Percentiles rank a stretch among this genome's conserved stretches.
phyloP scores from a whole-genome alignment of 352 stramenopile genomes.

The Phytophthora europaea region DNA sequence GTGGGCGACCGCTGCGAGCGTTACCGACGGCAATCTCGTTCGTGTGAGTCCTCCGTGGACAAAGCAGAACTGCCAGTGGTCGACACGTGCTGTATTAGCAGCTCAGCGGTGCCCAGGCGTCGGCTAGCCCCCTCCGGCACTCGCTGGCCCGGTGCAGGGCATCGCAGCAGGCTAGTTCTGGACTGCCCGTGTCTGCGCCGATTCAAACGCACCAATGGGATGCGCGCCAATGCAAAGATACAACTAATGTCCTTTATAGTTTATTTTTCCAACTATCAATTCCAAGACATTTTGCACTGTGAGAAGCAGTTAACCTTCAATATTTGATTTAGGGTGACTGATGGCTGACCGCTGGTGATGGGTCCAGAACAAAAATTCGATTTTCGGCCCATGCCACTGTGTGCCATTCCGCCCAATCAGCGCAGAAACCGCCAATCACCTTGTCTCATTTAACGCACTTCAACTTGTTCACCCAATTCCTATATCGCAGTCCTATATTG shows the following conservation, averaged over 20 bases:
- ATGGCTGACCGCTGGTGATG: constrained; percentile 4
- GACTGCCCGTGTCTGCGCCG: constrained; percentile 5
- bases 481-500: too few relatives aligned
- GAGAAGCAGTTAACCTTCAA: not conserved
- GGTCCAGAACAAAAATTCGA: constrained; percentile 35
- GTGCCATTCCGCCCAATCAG: constrained; percentile 5
- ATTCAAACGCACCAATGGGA: constrained; percentile 22
- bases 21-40: constrained; percentile 22
- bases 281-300: not conserved
- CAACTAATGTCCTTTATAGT: not conserved
- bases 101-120: not conserved
- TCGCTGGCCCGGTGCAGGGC: constrained; percentile 7
- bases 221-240: constrained; percentile 14
- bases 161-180: constrained; percentile 21
- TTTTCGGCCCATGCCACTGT: constrained; percentile 18
- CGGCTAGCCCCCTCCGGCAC: constrained; percentile 15
- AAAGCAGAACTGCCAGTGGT: constrained; percentile 35
- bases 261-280: not conserved
- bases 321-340: not conserved
- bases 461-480: not conserved
- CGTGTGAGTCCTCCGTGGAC: constrained; percentile 6
- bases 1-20: not conserved
- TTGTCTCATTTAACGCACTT: constrained; percentile 18
- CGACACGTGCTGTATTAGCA: constrained; percentile 8
- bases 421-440: not conserved